Evolutionary conservation across 164 flowering plant genomes (phyloP), one percentile per base, ranked within the genome.

Genomic region (Taxillus chinensis): DNA sequence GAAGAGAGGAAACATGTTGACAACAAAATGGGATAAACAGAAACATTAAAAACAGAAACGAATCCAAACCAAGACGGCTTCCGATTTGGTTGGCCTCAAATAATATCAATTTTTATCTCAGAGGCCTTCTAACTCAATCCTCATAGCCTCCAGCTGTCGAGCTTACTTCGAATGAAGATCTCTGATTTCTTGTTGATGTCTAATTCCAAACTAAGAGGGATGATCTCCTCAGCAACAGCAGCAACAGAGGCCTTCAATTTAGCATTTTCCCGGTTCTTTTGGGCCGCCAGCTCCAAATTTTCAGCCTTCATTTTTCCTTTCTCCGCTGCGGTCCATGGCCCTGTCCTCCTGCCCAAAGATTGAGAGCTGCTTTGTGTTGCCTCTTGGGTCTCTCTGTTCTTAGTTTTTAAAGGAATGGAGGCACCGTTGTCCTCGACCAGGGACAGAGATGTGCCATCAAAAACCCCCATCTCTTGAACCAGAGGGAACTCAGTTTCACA

Each of bases 101-200:
- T 43, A 6, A 9, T 9, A 6, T 6, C 46, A 6, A 9, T 6
- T 6, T 6, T 6, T 6, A 48, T 48, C 13, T 48, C 12, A 11
- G 3, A 3, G 51, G 51, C 9, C 12, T 48, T 14, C 9, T 48
- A 3, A 14, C 51, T 48, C 9, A 8, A 48, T 70, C 46, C 64
- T 60, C 74, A 77, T 65, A 8, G 74, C 72, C 61, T 68, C 74
- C 73, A 61, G 79, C 65, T 46, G 61, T 68, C 74, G 72, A 61
- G 79, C 65, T 46, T 71, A 5, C 73, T 66, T 13, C 65, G 53
- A 9, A 83, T 76, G 56, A 71, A 83, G 0, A 54, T 73, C 7
- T 68, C 81, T 0, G 82, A 67, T 66, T 68, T 71, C 49, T 81
- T 80, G 45, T 83, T 73, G 15, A 81, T 74, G 52, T 78, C 75